Conservation (phyloP, 257 asterid genomes). For the Nicotiana undulata region DNA sequence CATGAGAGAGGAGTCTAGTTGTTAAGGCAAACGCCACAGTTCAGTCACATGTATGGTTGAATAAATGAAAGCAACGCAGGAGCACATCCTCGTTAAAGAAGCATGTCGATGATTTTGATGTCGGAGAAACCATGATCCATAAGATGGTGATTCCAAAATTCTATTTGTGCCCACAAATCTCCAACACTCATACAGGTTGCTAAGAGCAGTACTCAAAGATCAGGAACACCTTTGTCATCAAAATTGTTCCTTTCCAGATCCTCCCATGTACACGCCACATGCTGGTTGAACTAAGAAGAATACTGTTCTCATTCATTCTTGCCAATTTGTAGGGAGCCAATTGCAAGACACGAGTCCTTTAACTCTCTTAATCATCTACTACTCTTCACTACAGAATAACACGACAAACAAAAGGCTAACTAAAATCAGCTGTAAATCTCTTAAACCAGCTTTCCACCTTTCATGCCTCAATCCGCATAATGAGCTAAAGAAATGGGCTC, state of each 20-base stretch:
- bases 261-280: background rate
- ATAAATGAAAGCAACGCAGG: background rate
- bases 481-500: background rate
- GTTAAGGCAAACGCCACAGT: background rate
- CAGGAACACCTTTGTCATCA: too few relatives aligned
- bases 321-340: background rate
- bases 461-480: background rate
- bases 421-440: background rate
- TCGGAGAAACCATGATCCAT: background rate
- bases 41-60: background rate
- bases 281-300: background rate
- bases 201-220: too few relatives aligned
- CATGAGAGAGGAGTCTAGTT: background rate
- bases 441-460: background rate
- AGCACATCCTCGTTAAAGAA: background rate
- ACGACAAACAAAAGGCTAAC: background rate
- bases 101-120: background rate
- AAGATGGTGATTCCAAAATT: background rate
- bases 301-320: background rate
- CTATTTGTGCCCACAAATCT: background rate
- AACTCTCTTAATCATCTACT: background rate
- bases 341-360: background rate
- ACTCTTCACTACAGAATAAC: background rate
- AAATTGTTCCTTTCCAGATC: too few relatives aligned
- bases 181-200: background rate